Conservation (phyloP, 495 filamentous ascomycete species). For the Rhizodiscina lignyota region DNA sequence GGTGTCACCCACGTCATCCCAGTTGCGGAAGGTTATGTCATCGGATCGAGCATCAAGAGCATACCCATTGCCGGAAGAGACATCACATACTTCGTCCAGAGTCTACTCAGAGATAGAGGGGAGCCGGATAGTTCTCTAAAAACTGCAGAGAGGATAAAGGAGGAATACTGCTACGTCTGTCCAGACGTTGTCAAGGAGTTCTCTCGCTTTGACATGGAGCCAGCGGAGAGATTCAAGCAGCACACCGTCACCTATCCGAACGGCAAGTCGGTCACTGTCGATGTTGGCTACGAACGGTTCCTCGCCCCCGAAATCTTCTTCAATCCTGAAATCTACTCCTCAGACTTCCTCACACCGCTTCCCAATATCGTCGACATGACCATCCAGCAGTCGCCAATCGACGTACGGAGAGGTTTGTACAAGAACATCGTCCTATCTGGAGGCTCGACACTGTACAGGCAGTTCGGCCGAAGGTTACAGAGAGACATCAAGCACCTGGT, state of each 20-base stretch:
- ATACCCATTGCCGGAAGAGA: constrained; percentile 95
- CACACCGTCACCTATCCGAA: constrained; percentile 78
- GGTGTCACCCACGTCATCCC: constrained; percentile 98
- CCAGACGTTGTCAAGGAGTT: constrained; percentile 99
- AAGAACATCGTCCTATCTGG: constrained; percentile 99
- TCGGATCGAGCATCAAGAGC: constrained; percentile 95
- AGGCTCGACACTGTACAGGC: constrained; percentile 91
- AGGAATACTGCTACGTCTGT: constrained; percentile 94
- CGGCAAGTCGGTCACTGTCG: constrained; percentile 66
- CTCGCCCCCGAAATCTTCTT: constrained; percentile 98
- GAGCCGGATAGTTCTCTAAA: constrained; percentile 94
- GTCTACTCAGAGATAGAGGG: constrained; percentile 82
- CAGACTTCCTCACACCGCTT: constrained; percentile 90
- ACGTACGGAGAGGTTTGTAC: constrained; percentile 90
- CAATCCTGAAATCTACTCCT: constrained; percentile 97
- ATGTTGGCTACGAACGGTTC: constrained; percentile 96
- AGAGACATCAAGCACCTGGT: constrained; percentile 92
- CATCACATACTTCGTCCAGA: constrained; percentile 97
- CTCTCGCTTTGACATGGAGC: constrained; percentile 77
- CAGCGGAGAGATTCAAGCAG: constrained; percentile 69
- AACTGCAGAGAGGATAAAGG: constrained; percentile 94
- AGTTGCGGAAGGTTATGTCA: constrained; percentile 96
- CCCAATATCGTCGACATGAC: constrained; percentile 89
- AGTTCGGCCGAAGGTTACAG: constrained; percentile 89
- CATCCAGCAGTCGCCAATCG: constrained; percentile 93